phyloP scores from a whole-genome alignment of 1,284 basidiomycete genomes.

The Schizophyllum amplum region DNA sequence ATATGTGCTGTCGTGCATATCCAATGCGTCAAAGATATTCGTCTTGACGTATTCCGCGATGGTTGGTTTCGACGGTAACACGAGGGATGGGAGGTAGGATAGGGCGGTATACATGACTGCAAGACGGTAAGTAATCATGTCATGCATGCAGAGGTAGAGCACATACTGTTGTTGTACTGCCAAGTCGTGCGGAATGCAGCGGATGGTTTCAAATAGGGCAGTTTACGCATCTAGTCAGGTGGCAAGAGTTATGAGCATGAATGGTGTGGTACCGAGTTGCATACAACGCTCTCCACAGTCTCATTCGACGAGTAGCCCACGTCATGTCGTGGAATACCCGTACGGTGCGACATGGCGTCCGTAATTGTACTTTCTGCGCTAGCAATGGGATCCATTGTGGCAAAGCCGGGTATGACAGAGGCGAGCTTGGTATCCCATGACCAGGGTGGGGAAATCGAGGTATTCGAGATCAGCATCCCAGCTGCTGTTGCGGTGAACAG shows the following conservation, averaged over 20 bases:
- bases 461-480: conserved; percentile 18
- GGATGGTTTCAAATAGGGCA: conserved; percentile 30
- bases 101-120: conserved; percentile 14
- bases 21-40: conserved; percentile 15
- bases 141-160: not conserved
- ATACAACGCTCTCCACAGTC: conserved; percentile 1
- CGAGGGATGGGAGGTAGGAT: conserved; percentile 14
- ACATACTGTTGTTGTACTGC: conserved; percentile 31
- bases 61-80: conserved; percentile 11
- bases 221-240: conserved; percentile 21
- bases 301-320: conserved; percentile 6
- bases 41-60: conserved; percentile 16
- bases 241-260: not conserved
- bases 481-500: conserved; percentile 15
- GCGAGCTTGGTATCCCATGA: conserved; percentile 16
- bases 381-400: conserved; percentile 15
- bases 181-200: conserved; percentile 32
- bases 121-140: not conserved
- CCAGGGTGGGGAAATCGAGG: conserved; percentile 13
- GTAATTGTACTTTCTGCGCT: conserved; percentile 14
- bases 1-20: conserved; percentile 16
- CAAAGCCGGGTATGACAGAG: conserved; percentile 17
- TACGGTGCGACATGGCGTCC: conserved; percentile 19
- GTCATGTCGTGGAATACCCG: conserved; percentile 18
- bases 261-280: not conserved